Base-by-base conservation (phyloP, 129 eudicot species). In the Kitagawia praeruptora region DNA sequence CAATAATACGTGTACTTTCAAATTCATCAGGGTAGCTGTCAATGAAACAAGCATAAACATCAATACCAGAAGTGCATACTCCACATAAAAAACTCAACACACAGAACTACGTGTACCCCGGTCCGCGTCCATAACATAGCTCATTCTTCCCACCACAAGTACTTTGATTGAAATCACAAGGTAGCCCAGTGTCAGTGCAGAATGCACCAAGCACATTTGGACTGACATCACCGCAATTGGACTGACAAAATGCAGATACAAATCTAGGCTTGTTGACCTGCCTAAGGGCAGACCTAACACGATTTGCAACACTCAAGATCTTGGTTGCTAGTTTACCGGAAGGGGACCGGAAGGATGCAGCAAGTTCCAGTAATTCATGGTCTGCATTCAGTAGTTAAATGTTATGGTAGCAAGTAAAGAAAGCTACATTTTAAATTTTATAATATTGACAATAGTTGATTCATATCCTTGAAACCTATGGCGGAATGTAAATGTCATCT, bases 151-250 rank as follows among this genome's bases (percentile, higher is more conserved):
- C 99, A 44, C 89, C 95, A 72, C 98, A 96, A 67, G 99, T 96
- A 80, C 99, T 92, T 54, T 89, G 97, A 89, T 96, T 92, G 81
- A 96, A 96, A 61, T 96, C 98, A 58, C 98, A 96, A 37, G 99
- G 95, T 73, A 92, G 77, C 72, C 98, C 98, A n/a, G 98, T 96
- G 84, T 96, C 98, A 6, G 78, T 90, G 79, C 99, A 96, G 87
- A 96, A 96, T 54, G 99, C 93, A 23, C 99, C 99, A 45, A 96
- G 95, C 45, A 88, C 93, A 96, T 96, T 96, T 37, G 99, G 99
- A 75, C 99, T 96, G 78, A 96, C 99, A 77, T 96, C 99, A 2
- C 99, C 99, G 67, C 98, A 92, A 54, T 96, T 96, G 63, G 98
- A 71, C 86, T 92, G 98, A 75, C 99, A 96, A 88, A 96, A 96